Percentiles rank a stretch among this genome's conserved stretches.
Conservation (phyloP, 108 stramenopile species). For the Mediolabrus comicus region DNA sequence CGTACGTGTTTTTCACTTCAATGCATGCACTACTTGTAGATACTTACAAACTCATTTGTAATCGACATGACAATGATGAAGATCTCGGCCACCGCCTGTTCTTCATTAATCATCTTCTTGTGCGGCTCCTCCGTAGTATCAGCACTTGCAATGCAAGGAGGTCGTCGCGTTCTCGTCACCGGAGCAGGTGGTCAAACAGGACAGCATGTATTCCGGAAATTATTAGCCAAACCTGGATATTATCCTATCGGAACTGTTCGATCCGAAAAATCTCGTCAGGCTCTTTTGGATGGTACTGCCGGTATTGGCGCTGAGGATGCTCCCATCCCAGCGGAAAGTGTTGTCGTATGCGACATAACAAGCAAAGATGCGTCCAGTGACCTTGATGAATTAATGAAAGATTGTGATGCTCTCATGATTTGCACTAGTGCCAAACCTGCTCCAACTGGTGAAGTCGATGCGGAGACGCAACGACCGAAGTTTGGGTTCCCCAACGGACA, state of each 20-base stretch:
- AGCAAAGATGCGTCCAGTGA: slow-evolving; percentile 24
- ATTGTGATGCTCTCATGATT: slow-evolving; percentile 70
- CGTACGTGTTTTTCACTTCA: too few species aligned
- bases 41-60: background rate
- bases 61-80: background rate
- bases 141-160: slow-evolving; percentile 21
- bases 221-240: slow-evolving; percentile 35
- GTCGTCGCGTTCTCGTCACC: slow-evolving; percentile 53
- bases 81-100: background rate
- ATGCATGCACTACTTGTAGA: too few species aligned
- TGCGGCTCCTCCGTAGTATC: background rate
- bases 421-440: slow-evolving; percentile 82
- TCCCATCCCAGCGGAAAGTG: slow-evolving; percentile 15
- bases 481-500: slow-evolving; percentile 67
- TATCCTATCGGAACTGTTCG: slow-evolving; percentile 52
- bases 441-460: slow-evolving; percentile 62
- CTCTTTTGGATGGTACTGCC: slow-evolving; percentile 36
- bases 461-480: slow-evolving; percentile 48
- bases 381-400: slow-evolving; percentile 49
- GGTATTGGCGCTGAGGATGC: slow-evolving; percentile 13
- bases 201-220: slow-evolving; percentile 59
- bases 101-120: background rate
- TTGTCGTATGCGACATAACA: slow-evolving; percentile 64
- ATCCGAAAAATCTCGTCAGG: slow-evolving; percentile 47
- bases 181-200: slow-evolving; percentile 81